Evolutionary conservation across 495 filamentous ascomycete species (phyloP).

Genomic region (Ascobolus immersus): DNA sequence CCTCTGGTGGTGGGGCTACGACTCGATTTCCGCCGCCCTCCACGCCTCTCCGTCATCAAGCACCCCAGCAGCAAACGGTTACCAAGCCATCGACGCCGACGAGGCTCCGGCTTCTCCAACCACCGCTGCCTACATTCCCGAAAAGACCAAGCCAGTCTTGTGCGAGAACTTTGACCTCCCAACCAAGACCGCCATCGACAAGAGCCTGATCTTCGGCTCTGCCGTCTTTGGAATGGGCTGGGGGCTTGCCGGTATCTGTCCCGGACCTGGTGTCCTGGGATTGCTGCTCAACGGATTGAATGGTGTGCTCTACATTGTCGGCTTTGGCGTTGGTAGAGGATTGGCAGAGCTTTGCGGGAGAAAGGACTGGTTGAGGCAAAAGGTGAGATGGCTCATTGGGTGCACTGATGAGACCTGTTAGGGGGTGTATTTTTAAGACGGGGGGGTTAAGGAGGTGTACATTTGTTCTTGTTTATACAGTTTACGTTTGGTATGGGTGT

Average conservation of each 20-base stretch:
- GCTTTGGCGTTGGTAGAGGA: constrained; percentile 23
- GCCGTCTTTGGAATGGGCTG: constrained; percentile 29
- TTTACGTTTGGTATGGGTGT: too few species aligned
- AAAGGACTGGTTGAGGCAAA: too few species aligned
- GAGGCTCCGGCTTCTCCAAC: background rate
- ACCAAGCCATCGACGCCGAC: background rate
- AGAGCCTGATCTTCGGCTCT: constrained; percentile 27
- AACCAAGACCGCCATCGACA: constrained; percentile 26
- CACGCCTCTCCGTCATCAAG: constrained; percentile 21
- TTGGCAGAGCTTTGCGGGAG: constrained; percentile 9
- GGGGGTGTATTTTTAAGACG: too few species aligned
- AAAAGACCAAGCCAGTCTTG: constrained; percentile 18
- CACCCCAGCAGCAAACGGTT: constrained; percentile 8
- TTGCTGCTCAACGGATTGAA: constrained; percentile 24
- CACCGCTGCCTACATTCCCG: too few species aligned
- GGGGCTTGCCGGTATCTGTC: constrained; percentile 31
- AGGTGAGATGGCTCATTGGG: too few species aligned
- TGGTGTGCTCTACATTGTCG: constrained; percentile 25
- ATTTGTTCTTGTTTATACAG: too few species aligned
- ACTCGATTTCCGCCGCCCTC: too few species aligned
- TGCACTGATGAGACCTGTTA: too few species aligned
- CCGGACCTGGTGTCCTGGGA: constrained; percentile 28
- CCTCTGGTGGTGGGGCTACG: constrained; percentile 10
- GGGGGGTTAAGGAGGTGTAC: too few species aligned
- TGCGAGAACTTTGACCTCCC: constrained; percentile 24